Conservation (phyloP, 2,329 filamentous ascomycete species). For the Aspergillus awamori region DNA sequence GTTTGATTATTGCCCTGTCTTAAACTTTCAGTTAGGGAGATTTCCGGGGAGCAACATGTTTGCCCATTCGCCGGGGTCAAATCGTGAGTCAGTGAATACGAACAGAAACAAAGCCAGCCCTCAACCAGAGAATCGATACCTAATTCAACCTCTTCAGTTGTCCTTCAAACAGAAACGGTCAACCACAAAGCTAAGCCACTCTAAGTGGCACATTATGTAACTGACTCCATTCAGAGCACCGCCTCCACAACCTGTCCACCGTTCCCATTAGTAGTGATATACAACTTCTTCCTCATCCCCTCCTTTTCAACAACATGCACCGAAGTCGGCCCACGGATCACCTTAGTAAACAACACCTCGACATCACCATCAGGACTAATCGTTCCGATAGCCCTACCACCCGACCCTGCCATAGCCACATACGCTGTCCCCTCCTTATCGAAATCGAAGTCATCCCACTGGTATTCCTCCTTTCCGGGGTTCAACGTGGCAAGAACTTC, state of each 20-base stretch:
- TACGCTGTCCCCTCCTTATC: conserved; percentile 18
- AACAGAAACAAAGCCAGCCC: no score
- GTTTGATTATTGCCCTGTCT: no score
- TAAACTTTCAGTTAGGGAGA: no score
- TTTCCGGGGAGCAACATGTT: no score
- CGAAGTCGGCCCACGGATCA: conserved; percentile 12
- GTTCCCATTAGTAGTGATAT: conserved; percentile 13
- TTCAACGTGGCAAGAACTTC: conserved; percentile 14
- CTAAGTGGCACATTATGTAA: neutral
- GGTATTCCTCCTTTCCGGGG: neutral
- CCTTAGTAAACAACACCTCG: conserved; percentile 10
- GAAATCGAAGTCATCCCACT: conserved; percentile 23
- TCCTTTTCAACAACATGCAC: conserved; percentile 7
- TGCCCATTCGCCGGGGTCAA: no score
- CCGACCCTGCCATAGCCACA: conserved; percentile 11
- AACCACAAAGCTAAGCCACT: neutral
- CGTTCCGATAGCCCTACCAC: conserved; percentile 7
- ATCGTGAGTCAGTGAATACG: no score
- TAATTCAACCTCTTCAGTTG: no score
- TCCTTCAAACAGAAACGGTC: neutral
- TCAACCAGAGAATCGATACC: no score
- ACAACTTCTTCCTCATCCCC: neutral
- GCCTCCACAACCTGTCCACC: conserved; percentile 13
- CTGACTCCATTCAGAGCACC: neutral
- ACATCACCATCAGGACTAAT: conserved; percentile 16